Evolutionary conservation across 768 basidiomycete genomes (phyloP).

Genomic region (Lenzites betulinus): DNA sequence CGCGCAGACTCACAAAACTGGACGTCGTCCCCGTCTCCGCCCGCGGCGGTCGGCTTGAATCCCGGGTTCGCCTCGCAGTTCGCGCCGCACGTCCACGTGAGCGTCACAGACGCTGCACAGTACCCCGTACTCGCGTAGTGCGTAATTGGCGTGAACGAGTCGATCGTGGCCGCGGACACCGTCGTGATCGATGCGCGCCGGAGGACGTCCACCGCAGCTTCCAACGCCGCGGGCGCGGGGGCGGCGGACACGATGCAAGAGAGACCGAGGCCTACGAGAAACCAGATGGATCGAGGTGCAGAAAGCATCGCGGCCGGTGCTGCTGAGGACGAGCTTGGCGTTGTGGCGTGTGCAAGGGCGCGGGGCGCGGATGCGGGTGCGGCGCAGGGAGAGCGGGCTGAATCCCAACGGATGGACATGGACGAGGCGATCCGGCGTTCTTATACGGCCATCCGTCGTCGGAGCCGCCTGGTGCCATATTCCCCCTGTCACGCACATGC

Average conservation of each 20-base stretch:
- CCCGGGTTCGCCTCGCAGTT: conserved; percentile 48
- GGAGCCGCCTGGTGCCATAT: background rate
- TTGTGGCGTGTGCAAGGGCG: background rate
- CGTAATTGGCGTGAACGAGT: conserved; percentile 32
- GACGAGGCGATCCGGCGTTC: background rate
- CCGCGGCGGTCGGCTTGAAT: conserved; percentile 51
- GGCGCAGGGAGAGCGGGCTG: background rate
- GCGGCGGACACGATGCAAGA: background rate
- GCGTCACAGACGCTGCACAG: conserved; percentile 31
- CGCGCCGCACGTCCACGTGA: conserved; percentile 35
- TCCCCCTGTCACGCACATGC: background rate
- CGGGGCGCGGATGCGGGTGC: conserved; percentile 3
- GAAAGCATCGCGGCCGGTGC: background rate
- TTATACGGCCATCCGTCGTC: background rate
- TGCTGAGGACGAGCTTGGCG: background rate
- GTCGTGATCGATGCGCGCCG: conserved; percentile 27
- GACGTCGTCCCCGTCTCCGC: conserved; percentile 44
- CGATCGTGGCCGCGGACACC: conserved; percentile 29
- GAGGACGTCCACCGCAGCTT: background rate
- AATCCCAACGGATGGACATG: background rate
- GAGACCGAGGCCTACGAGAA: background rate
- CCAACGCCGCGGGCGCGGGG: conserved; percentile 1
- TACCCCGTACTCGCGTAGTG: conserved; percentile 37
- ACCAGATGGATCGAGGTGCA: background rate
- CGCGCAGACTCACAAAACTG: conserved; percentile 44